These are phyloP conservation scores for Trichophyton verrucosum DNA, from an alignment of 2,329 filamentous ascomycete species.

Conservation along the genomic window DNA sequence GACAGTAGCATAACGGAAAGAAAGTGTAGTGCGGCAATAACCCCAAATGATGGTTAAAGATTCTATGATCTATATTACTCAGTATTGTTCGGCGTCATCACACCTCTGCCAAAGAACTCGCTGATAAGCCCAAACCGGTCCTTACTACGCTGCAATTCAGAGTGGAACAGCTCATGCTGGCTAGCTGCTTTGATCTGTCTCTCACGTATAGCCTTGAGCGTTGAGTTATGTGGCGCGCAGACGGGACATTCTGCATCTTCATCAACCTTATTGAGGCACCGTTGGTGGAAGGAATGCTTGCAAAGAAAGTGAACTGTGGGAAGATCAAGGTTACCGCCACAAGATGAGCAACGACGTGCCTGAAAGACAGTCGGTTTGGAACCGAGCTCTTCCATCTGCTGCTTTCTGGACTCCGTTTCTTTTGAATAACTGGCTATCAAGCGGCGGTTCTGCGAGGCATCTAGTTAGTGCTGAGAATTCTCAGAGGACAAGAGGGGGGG, in stretches of 20 bases:
- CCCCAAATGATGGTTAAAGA: not conserved
- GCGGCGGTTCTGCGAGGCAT: conserved; percentile 49
- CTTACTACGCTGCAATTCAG: conserved; percentile 61
- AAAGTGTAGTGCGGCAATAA: no score
- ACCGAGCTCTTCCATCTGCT: conserved; percentile 64
- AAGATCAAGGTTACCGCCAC: conserved; percentile 64
- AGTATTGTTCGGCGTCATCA: conserved; percentile 48
- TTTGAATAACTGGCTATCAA: conserved; percentile 71
- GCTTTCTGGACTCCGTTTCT: conserved; percentile 68
- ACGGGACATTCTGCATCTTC: conserved; percentile 68
- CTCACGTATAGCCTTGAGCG: conserved; percentile 72
- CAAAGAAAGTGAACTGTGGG: conserved; percentile 93
- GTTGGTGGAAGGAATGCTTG: conserved; percentile 92
- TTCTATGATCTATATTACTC: conserved; percentile 3
- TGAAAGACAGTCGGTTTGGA: conserved; percentile 81
- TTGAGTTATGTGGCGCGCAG: conserved; percentile 72
- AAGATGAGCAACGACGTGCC: conserved; percentile 74
- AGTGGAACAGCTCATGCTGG: conserved; percentile 78
- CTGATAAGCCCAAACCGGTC: conserved; percentile 84
- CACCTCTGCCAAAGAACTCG: conserved; percentile 88
- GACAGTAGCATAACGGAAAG: no score
- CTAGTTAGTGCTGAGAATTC: conserved; percentile 3
- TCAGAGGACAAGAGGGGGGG: not conserved
- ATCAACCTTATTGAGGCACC: conserved; percentile 61
- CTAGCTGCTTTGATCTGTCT: conserved; percentile 78